These are phyloP conservation scores for Zygosaccharomyces siamensis DNA, from an alignment of 805 yeast genomes.

Conservation along the genomic window DNA sequence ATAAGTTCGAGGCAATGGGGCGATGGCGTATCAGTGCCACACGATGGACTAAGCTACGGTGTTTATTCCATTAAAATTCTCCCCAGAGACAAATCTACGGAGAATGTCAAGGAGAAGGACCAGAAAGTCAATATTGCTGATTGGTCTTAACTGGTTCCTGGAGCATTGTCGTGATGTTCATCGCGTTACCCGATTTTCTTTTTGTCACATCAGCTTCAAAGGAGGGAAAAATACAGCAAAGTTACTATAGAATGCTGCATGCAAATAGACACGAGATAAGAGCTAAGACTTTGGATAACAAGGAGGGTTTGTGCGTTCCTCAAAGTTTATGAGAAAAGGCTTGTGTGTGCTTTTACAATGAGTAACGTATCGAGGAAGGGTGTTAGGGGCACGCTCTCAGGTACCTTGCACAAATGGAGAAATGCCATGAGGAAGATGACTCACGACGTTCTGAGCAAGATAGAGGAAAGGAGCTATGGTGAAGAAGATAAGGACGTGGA, in stretches of 20 bases:
- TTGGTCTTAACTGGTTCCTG: conserved; percentile 1
- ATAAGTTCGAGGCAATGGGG: conserved; percentile 74
- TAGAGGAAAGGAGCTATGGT: conserved; percentile 14
- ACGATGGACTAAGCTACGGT: conserved; percentile 75
- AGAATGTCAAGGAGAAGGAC: conserved; percentile 14
- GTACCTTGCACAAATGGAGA: conserved; percentile 24
- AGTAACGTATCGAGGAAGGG: neutral
- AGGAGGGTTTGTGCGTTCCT: too few species aligned
- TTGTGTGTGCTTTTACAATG: neutral
- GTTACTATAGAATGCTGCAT: neutral
- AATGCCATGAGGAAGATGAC: conserved; percentile 19
- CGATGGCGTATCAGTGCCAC: conserved; percentile 36
- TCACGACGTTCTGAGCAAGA: conserved; percentile 20
- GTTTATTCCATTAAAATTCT: conserved; percentile 41
- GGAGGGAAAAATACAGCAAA: neutral
- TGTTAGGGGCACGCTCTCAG: conserved; percentile 8
- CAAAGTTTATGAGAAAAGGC: neutral
- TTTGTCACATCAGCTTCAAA: neutral
- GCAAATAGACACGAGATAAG: neutral
- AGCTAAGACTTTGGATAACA: neutral
- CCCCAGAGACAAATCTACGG: conserved; percentile 24
- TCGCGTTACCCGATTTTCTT: conserved; percentile 5
- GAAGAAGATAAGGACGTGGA: conserved; percentile 19
- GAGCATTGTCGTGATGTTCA: neutral
- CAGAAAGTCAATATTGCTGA: conserved; percentile 1